A percentile compares a stretch with the other conserved stretches of the same genome.
These are phyloP conservation scores for Candida suzukii DNA, from an alignment of 805 yeast genomes.

Conservation along the genomic window DNA sequence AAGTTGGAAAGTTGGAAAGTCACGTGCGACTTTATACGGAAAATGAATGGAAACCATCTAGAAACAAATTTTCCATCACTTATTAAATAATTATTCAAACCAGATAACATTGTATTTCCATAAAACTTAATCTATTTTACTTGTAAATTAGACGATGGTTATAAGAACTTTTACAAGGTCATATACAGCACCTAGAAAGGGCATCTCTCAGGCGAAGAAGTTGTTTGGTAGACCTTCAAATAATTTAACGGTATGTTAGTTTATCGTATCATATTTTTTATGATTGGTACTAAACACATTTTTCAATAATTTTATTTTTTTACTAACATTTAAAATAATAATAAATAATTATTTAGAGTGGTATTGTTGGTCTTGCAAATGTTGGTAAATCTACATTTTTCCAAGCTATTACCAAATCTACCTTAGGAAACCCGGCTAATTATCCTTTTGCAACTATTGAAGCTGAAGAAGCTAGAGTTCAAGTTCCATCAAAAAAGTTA, in stretches of 20 bases:
- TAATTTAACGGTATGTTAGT: slow-evolving; percentile 16
- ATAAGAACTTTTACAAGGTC: not conserved
- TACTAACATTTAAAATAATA: not conserved
- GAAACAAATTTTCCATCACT: no score
- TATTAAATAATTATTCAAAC: no score
- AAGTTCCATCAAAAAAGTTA: slow-evolving; percentile 45
- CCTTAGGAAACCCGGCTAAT: slow-evolving; percentile 60
- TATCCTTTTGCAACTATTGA: slow-evolving; percentile 75
- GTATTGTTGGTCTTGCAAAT: slow-evolving; percentile 59
- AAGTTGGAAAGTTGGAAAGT: no score
- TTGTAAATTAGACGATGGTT: not conserved
- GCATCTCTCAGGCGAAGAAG: slow-evolving; percentile 2
- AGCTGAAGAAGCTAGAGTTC: slow-evolving; percentile 56
- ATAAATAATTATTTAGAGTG: slow-evolving; percentile 20
- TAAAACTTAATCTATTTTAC: no score
- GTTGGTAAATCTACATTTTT: slow-evolving; percentile 56
- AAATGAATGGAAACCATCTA: no score
- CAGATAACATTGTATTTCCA: no score
- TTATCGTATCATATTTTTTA: not conserved
- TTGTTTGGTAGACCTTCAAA: slow-evolving; percentile 28
- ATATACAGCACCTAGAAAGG: slow-evolving; percentile 8
- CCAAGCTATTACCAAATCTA: slow-evolving; percentile 54
- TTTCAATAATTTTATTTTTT: not conserved
- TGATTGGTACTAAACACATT: no score
- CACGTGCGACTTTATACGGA: no score